These are phyloP conservation scores for Parastagonospora avenae DNA, from an alignment of 2,329 filamentous ascomycete genomes.

Conservation along the genomic window DNA sequence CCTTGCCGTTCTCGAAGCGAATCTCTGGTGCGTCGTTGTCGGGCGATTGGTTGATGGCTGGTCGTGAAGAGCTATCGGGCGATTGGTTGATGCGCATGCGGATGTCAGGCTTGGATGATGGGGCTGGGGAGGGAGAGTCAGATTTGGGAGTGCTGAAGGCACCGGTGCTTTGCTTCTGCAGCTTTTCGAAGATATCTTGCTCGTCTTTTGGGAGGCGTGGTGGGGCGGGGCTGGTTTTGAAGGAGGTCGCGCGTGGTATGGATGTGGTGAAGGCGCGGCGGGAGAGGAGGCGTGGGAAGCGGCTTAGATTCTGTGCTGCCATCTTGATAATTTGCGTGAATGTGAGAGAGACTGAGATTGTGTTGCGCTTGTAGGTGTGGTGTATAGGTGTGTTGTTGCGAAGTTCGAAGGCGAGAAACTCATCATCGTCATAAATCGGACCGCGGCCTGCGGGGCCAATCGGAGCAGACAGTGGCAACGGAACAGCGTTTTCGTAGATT, in stretches of 20 bases:
- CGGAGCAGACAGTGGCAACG: slow-evolving; percentile 28
- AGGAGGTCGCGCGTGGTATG: slow-evolving; percentile 18
- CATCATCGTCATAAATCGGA: slow-evolving; percentile 6
- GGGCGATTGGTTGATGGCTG: slow-evolving; percentile 18
- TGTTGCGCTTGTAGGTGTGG: neutral
- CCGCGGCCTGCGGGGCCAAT: slow-evolving; percentile 25
- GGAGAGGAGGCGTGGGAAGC: slow-evolving; percentile 35
- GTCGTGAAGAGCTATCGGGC: slow-evolving; percentile 19
- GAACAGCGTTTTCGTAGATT: slow-evolving; percentile 5
- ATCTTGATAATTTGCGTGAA: neutral
- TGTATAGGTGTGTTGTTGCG: slow-evolving; percentile 1
- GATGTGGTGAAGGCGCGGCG: slow-evolving; percentile 23
- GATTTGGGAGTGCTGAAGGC: slow-evolving; percentile 71
- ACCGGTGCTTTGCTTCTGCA: slow-evolving; percentile 77
- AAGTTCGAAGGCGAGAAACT: slow-evolving; percentile 6
- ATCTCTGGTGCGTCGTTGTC: slow-evolving; percentile 8
- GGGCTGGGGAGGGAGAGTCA: slow-evolving; percentile 37
- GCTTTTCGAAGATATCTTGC: slow-evolving; percentile 86
- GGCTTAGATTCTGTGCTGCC: slow-evolving; percentile 13
- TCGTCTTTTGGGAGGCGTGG: slow-evolving; percentile 86
- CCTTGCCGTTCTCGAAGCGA: slow-evolving; percentile 30
- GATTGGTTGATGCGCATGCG: slow-evolving; percentile 43
- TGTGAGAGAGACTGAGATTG: neutral
- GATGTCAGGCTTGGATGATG: slow-evolving; percentile 41
- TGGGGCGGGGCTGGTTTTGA: slow-evolving; percentile 66